phyloP scores from a whole-genome alignment of 805 yeast genomes.

The Starmerella roubikii region DNA sequence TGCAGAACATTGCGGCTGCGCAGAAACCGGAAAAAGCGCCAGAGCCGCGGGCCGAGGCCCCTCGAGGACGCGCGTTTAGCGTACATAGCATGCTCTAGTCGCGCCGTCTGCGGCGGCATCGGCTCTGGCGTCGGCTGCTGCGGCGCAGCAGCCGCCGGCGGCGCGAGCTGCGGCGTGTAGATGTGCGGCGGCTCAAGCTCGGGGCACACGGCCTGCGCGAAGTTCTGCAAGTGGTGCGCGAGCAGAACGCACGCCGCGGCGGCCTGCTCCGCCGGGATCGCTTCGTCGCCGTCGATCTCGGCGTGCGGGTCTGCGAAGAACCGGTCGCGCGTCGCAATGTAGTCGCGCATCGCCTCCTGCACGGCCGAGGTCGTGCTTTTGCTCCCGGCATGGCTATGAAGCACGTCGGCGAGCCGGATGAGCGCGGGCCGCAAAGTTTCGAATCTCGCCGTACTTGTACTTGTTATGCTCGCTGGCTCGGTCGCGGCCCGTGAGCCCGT shows the following conservation, averaged over 20 bases:
- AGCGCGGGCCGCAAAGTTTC: background rate
- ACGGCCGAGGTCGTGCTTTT: background rate
- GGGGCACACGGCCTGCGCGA: constrained; percentile 22
- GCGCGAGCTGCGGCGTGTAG: too few relatives aligned
- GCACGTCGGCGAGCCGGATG: background rate
- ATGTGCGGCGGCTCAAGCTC: background rate
- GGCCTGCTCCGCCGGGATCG: background rate
- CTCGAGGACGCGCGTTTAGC: constrained; percentile 5
- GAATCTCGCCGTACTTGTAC: background rate
- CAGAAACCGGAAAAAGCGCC: constrained; percentile 35
- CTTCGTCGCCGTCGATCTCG: background rate
- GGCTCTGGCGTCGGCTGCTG: constrained; percentile 21
- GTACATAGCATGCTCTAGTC: background rate
- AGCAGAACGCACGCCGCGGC: constrained; percentile 78
- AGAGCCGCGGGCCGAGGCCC: constrained; percentile 21
- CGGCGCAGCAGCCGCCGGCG: background rate
- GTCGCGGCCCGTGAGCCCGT: background rate
- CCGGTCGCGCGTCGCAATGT: background rate
- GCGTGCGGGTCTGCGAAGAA: too few relatives aligned
- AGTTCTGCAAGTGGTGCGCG: constrained; percentile 48
- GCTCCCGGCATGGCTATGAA: background rate
- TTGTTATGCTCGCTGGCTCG: too few relatives aligned
- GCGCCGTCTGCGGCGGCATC: background rate
- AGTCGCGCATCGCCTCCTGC: background rate
- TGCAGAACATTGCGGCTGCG: constrained; percentile 58